Percentiles rank a stretch among this genome's conserved stretches.
Evolutionary conservation across 495 filamentous ascomycete genomes (phyloP).

Genomic region (Viridothelium virens): DNA sequence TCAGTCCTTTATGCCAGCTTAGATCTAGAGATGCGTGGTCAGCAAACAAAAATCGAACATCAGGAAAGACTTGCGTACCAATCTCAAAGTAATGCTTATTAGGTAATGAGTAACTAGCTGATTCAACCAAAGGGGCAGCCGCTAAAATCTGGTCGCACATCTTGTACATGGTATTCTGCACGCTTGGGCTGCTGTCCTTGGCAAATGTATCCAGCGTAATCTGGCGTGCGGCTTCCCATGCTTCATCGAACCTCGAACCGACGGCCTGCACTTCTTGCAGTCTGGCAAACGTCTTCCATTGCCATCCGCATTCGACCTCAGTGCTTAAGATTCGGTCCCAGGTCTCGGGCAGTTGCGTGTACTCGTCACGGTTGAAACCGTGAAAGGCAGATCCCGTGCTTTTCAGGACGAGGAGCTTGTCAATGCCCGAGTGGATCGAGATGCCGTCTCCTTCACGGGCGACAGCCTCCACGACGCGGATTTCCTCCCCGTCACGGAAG

Average conservation of each 20-base stretch:
- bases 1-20: constrained; percentile 91
- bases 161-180: constrained; percentile 98
- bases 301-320: constrained; percentile 78
- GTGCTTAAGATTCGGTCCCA: constrained; percentile 94
- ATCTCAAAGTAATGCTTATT: constrained; percentile 99
- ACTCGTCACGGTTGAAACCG: constrained; percentile 87
- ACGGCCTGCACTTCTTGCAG: constrained; percentile 61
- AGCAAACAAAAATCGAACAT: constrained; percentile 19
- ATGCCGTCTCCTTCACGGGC: constrained; percentile 38
- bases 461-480: constrained; percentile 60
- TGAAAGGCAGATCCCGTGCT: constrained; percentile 96
- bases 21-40: constrained; percentile 53
- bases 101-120: constrained; percentile 75
- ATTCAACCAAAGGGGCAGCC: constrained; percentile 59
- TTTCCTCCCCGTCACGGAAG: constrained; percentile 81
- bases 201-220: constrained; percentile 91
- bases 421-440: constrained; percentile 51
- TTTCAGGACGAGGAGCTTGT: constrained; percentile 82
- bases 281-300: constrained; percentile 62
- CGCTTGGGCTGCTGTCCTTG: constrained; percentile 81
- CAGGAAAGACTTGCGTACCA: constrained; percentile 49
- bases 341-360: constrained; percentile 79
- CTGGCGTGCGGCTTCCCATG: constrained; percentile 63
- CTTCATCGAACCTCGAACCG: constrained; percentile 62
- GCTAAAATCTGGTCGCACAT: constrained; percentile 87